phyloP scores from a whole-genome alignment of 2,329 filamentous ascomycete species.

The Chaetomium strumarium region DNA sequence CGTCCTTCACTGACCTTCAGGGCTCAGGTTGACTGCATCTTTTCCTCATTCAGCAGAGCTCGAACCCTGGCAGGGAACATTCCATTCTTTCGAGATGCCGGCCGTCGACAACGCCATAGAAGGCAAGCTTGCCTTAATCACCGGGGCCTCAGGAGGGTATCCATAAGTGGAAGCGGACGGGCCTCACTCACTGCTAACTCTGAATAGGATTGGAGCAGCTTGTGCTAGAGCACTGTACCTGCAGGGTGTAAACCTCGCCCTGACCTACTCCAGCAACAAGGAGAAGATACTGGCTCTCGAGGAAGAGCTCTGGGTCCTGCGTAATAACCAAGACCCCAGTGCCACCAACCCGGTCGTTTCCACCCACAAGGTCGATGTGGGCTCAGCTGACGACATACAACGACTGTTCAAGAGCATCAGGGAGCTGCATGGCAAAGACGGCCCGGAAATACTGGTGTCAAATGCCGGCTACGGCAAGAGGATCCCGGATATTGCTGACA shows the following conservation, averaged over 20 bases:
- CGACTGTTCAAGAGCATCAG: conserved; percentile 50
- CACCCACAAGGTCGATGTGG: conserved; percentile 53
- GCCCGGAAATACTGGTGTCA: conserved; percentile 57
- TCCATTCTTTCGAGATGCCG: conserved; percentile 7
- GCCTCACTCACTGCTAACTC: not conserved
- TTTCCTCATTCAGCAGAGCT: too few relatives aligned
- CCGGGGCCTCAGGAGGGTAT: conserved; percentile 56
- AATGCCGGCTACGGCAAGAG: conserved; percentile 63
- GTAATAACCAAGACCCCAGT: conserved; percentile 12
- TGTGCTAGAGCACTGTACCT: conserved; percentile 50
- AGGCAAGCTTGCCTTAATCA: conserved; percentile 52
- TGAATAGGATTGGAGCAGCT: conserved; percentile 55
- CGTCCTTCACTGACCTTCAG: too few relatives aligned
- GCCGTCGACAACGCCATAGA: conserved; percentile 39
- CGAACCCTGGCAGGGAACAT: too few relatives aligned
- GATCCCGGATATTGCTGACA: conserved; percentile 51
- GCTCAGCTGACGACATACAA: conserved; percentile 46
- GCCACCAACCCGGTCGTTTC: not conserved
- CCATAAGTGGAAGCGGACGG: too few relatives aligned
- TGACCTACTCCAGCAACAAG: conserved; percentile 52
- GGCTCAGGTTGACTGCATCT: too few relatives aligned
- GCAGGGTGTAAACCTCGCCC: conserved; percentile 48
- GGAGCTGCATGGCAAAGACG: conserved; percentile 42
- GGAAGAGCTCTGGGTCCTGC: conserved; percentile 33
- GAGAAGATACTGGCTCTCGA: conserved; percentile 41